Evolutionary conservation across 169 alveolate species (phyloP).

Genomic region (Amoebophrya sp.): DNA sequence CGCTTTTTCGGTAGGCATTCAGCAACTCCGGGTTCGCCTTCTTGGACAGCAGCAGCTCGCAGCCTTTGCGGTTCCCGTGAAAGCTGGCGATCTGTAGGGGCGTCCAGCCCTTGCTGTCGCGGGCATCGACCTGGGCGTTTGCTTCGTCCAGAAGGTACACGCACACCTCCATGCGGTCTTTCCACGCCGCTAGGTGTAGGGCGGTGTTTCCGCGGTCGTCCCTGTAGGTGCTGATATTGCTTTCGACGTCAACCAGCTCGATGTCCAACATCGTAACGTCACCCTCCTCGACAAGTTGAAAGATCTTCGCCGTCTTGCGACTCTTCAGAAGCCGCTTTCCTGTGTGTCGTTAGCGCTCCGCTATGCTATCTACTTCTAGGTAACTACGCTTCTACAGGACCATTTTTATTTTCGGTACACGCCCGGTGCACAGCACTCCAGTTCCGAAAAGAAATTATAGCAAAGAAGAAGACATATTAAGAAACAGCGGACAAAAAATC

Average conservation of each 20-base stretch:
- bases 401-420: no score
- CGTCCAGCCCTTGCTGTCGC: conserved; percentile 5
- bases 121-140: neutral
- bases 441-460: no score
- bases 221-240: neutral
- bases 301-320: neutral
- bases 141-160: neutral
- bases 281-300: neutral
- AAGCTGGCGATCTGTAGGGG: neutral
- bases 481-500: no score
- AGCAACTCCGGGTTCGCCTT: neutral
- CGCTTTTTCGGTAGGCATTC: neutral
- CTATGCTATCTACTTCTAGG: no score
- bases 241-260: neutral
- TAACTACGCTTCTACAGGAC: no score
- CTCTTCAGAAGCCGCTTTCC: neutral
- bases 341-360: neutral
- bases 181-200: neutral
- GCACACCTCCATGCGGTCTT: neutral
- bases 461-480: no score
- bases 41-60: neutral
- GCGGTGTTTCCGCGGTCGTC: conserved; percentile 6
- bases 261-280: neutral
- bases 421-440: no score
- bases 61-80: neutral